Percentiles rank a stretch among this genome's conserved stretches.
Conservation (phyloP, 257 asterid species). For the Penstemon eatonii region DNA sequence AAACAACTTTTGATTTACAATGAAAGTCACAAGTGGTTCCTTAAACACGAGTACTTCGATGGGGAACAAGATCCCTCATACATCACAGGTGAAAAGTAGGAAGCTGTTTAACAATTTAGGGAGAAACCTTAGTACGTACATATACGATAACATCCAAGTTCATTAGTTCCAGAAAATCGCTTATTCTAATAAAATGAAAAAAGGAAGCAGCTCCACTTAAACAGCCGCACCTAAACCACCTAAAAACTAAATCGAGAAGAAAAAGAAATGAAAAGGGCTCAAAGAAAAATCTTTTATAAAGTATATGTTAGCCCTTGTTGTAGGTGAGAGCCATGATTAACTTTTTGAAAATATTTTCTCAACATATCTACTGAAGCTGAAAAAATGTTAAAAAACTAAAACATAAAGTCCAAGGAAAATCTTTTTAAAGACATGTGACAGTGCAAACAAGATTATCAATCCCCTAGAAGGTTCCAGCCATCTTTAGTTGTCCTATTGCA, state of each 20-base stretch:
- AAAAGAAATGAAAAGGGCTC: neutral
- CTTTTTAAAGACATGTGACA: conserved; percentile 1
- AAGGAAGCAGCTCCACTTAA: neutral
- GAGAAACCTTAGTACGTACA: conserved; percentile 9
- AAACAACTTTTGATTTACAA: neutral
- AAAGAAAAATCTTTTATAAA: neutral
- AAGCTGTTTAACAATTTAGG: conserved; percentile 13
- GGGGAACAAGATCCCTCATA: conserved; percentile 27
- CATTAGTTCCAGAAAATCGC: neutral
- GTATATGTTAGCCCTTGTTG: neutral
- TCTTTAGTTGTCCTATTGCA: no score
- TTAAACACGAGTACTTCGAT: conserved; percentile 9
- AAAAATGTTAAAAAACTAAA: neutral
- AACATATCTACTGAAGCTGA: conserved; percentile 13
- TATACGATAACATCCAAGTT: conserved; percentile 6
- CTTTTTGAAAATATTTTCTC: neutral
- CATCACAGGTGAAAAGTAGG: conserved; percentile 15
- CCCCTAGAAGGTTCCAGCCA: no score
- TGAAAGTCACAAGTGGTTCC: conserved; percentile 22
- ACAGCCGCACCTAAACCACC: conserved; percentile 2
- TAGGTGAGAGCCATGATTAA: neutral
- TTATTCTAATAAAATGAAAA: neutral
- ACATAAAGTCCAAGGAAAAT: neutral
- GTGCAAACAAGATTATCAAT: neutral
- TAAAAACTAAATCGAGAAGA: neutral